Evolutionary conservation across 768 basidiomycete genomes (phyloP).

Genomic region (Pulveroboletus sp.): DNA sequence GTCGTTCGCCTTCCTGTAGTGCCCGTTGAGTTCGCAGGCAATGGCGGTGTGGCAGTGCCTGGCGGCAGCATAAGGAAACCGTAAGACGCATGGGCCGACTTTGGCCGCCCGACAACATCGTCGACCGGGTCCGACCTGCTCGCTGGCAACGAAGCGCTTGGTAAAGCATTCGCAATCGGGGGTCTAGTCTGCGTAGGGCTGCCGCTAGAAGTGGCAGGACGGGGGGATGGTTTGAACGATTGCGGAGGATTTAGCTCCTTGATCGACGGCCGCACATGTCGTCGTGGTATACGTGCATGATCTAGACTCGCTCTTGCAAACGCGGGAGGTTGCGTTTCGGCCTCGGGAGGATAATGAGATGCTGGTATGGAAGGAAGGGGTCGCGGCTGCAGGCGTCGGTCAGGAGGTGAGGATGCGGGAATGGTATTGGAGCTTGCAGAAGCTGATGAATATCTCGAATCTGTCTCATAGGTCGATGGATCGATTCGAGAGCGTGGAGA

Average conservation of each 20-base stretch:
- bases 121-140: conserved; percentile 2
- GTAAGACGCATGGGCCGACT: conserved; percentile 27
- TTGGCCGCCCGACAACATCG: conserved; percentile 15
- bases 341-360: conserved; percentile 24
- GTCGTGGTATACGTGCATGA: conserved; percentile 11
- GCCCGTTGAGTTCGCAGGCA: conserved; percentile 18
- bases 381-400: conserved; percentile 13
- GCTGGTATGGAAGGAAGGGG: conserved; percentile 29
- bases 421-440: conserved; percentile 6
- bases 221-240: conserved; percentile 19
- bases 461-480: conserved; percentile 9
- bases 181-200: conserved; percentile 11
- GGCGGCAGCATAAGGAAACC: conserved; percentile 12
- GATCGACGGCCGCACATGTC: conserved; percentile 3
- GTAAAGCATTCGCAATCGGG: neutral
- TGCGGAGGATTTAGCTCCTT: neutral
- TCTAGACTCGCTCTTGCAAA: conserved; percentile 19
- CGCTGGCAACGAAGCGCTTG: neutral
- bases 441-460: conserved; percentile 26
- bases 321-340: conserved; percentile 17
- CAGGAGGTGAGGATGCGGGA: conserved; percentile 7
- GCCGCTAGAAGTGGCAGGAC: conserved; percentile 43
- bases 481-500: conserved; percentile 4
- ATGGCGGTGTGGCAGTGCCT: conserved; percentile 13
- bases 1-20: conserved; percentile 38